Base-by-base conservation (phyloP, 2,329 filamentous ascomycete species). In the Paracamarosporium sp. region DNA sequence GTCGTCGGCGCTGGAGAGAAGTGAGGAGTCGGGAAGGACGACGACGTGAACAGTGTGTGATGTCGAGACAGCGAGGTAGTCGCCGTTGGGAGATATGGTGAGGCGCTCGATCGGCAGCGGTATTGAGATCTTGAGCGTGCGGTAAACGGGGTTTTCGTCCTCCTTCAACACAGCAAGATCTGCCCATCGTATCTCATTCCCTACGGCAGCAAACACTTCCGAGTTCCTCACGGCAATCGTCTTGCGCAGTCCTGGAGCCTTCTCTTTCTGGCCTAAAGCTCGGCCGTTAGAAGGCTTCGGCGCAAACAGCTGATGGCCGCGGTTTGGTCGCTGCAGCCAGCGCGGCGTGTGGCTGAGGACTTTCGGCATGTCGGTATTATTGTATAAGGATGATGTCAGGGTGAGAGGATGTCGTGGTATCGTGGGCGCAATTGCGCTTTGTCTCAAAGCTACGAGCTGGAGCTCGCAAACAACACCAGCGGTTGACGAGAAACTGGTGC, bases 171-270 rank as follows among this genome's bases (percentile, higher is more conserved):
- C 86, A 50, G 88, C 86, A 54, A 99, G 79, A 77, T 97, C 92
- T 9, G 91, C 89, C 93, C 95, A 99, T 75, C 93, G 86, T 60
- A 99, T 90, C 76, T 98, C 92, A 67, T 90, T 93, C 47, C 93
- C 93, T 38, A 90, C 88, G 20, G 93, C 93, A 12, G 92, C 88
- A 73, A 98, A 98, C 9, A 98, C 81, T 70, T 99, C 93, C 1
- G 91, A 92, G 15, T 91, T 93, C 57, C 94, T 85, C 48, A 86
- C 87, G 9, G 93, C 93, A 68, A 98, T 89, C 0, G 88, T 93
- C 62, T 80, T 81, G 20, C 73, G 77, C 1, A 85, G 78, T 2
- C 82, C 77, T n/a, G 62, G 51, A 30, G 66, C 65, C 46, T 68
- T 61, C 56, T 68, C 62, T 57, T 57, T 61, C 65, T 64, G 60